Percentiles rank a stretch among this genome's conserved stretches.
Conservation (phyloP, 352 stramenopile species). For the Blastocystis sp. region DNA sequence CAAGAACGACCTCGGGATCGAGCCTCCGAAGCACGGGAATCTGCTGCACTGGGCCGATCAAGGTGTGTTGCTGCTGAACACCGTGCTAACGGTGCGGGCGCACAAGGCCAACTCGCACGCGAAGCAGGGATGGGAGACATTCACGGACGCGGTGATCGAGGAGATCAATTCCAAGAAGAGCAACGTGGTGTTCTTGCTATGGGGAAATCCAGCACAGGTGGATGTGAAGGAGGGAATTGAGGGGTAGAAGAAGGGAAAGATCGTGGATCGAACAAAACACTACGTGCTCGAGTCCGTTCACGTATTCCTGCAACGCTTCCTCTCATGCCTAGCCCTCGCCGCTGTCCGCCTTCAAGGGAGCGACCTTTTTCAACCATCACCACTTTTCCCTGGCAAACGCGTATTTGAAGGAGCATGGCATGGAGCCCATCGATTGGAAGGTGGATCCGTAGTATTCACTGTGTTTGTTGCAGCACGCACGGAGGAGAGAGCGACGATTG, state of each 20-base stretch:
- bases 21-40: slow-evolving; percentile 82
- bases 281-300: slow-evolving; percentile 43
- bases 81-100: slow-evolving; percentile 88
- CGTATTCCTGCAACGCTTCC: not conserved
- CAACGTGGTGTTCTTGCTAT: slow-evolving; percentile 94
- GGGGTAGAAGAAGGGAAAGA: slow-evolving; percentile 28
- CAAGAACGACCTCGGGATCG: slow-evolving; percentile 78
- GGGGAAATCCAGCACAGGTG: slow-evolving; percentile 89
- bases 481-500: no score
- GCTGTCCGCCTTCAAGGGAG: slow-evolving; percentile 54
- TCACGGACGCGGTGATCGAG: slow-evolving; percentile 90
- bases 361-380: slow-evolving; percentile 64
- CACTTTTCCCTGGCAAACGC: slow-evolving; percentile 68
- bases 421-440: slow-evolving; percentile 81
- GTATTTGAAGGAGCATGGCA: slow-evolving; percentile 75
- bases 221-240: not conserved
- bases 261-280: slow-evolving; percentile 55
- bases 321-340: slow-evolving; percentile 39
- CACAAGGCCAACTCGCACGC: slow-evolving; percentile 89
- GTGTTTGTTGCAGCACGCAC: slow-evolving; percentile 23
- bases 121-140: slow-evolving; percentile 90
- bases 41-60: slow-evolving; percentile 87
- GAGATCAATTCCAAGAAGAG: slow-evolving; percentile 78
- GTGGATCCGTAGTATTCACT: not conserved
- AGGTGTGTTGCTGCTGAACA: slow-evolving; percentile 94